Percentiles rank a stretch among this genome's conserved stretches.
Evolutionary conservation across 2,329 filamentous ascomycete genomes (phyloP).

Genomic region (Emergomyces orientalis): DNA sequence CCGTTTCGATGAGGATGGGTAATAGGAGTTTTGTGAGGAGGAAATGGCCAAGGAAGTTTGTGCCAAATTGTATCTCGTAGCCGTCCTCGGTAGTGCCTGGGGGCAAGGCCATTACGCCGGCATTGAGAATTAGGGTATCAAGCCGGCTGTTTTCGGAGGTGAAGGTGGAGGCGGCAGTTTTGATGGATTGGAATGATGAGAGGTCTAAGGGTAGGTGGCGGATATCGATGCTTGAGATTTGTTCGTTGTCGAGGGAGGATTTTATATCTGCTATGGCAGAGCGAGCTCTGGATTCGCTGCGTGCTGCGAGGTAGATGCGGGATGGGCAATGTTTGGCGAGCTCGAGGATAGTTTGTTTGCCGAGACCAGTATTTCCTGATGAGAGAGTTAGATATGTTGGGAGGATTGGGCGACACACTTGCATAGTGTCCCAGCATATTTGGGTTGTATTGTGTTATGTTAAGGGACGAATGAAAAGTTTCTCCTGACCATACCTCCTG

Average conservation of each 20-base stretch:
- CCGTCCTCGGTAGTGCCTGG: conserved; percentile 32
- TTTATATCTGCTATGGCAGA: conserved; percentile 38
- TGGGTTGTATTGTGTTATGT: neutral
- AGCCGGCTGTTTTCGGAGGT: conserved; percentile 33
- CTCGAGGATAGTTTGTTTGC: conserved; percentile 39
- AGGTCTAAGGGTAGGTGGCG: conserved; percentile 43
- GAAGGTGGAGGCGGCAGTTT: conserved; percentile 37
- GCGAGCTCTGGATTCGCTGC: conserved; percentile 36
- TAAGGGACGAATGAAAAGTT: neutral
- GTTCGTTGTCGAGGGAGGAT: conserved; percentile 19
- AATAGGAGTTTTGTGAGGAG: conserved; percentile 38
- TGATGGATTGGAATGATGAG: conserved; percentile 42
- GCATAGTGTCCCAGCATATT: neutral
- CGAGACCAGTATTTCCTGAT: conserved; percentile 39
- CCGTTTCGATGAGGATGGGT: conserved; percentile 32
- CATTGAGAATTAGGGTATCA: conserved; percentile 40
- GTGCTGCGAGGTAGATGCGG: conserved; percentile 48
- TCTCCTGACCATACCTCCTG: conserved; percentile 35
- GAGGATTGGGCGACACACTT: neutral
- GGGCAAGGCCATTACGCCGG: conserved; percentile 39
- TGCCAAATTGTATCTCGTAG: conserved; percentile 39
- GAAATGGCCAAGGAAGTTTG: conserved; percentile 41
- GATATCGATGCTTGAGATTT: conserved; percentile 28
- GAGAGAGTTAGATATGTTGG: neutral
- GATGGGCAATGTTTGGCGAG: conserved; percentile 44